phyloP scores from a whole-genome alignment of 805 yeast species.

The Teunomyces gatunensis region DNA sequence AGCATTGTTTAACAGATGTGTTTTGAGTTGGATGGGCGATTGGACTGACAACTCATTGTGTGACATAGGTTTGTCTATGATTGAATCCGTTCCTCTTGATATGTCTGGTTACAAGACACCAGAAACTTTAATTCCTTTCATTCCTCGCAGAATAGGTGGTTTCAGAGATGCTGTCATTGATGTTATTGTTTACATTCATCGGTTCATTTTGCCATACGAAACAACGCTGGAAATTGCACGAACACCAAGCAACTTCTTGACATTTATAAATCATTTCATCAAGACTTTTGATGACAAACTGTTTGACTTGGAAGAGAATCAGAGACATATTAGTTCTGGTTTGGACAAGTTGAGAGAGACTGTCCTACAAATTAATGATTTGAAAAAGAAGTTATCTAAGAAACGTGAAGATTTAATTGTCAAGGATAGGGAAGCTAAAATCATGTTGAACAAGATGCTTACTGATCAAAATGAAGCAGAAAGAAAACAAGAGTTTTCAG shows the following conservation, averaged over 20 bases:
- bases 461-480: conserved; percentile 90
- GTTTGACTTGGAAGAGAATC: conserved; percentile 55
- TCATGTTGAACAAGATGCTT: conserved; percentile 72
- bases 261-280: conserved; percentile 46
- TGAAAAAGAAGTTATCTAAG: conserved; percentile 51
- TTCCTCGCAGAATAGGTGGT: conserved; percentile 11
- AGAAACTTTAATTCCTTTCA: conserved; percentile 10
- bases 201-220: conserved; percentile 9
- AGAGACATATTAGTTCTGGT: conserved; percentile 71
- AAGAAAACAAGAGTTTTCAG: conserved; percentile 80
- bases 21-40: conserved; percentile 82
- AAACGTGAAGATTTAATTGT: conserved; percentile 48
- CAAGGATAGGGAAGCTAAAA: conserved; percentile 69
- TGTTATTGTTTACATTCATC: conserved; percentile 48
- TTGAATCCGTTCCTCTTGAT: conserved; percentile 53
- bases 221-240: conserved; percentile 9
- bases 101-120: conserved; percentile 41
- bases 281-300: conserved; percentile 43
- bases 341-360: conserved; percentile 75
- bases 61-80: conserved; percentile 47
- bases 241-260: conserved; percentile 58
- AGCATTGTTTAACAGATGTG: conserved; percentile 87
- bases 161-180: conserved; percentile 49
- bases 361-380: conserved; percentile 62
- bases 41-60: conserved; percentile 58